phyloP scores from a whole-genome alignment of 139 green algal species.

The Nannochloris sp. region DNA sequence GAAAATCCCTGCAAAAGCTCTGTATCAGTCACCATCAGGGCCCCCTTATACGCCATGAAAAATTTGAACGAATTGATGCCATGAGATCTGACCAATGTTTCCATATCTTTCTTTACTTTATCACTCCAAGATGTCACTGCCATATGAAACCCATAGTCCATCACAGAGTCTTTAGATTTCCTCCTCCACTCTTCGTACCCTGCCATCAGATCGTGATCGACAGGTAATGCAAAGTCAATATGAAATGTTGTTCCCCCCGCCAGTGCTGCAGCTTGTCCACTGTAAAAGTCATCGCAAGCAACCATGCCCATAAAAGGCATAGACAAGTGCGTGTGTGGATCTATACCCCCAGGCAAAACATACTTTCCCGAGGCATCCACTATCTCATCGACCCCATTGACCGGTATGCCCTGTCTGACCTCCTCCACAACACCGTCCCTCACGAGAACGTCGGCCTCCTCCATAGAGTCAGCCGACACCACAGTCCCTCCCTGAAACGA shows the following conservation, averaged over 20 bases:
- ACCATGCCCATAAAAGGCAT: slow-evolving; percentile 89
- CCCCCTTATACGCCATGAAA: slow-evolving; percentile 95
- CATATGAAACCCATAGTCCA: slow-evolving; percentile 96
- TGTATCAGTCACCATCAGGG: slow-evolving; percentile 55
- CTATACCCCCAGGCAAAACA: slow-evolving; percentile 93
- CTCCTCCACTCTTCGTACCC: slow-evolving; percentile 49
- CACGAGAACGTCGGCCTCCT: slow-evolving; percentile 75
- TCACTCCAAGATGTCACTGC: slow-evolving; percentile 77
- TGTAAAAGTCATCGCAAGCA: slow-evolving; percentile 74
- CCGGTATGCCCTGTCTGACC: slow-evolving; percentile 40
- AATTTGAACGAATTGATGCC: slow-evolving; percentile 97
- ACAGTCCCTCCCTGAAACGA: slow-evolving; percentile 72
- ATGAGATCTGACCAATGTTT: slow-evolving; percentile 31
- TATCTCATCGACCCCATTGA: slow-evolving; percentile 25
- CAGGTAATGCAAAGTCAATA: slow-evolving; percentile 92
- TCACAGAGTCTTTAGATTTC: slow-evolving; percentile 54
- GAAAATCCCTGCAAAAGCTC: slow-evolving; percentile 72
- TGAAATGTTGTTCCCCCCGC: slow-evolving; percentile 93
- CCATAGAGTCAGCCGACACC: slow-evolving; percentile 69
- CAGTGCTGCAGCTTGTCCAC: slow-evolving; percentile 70
- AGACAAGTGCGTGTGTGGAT: slow-evolving; percentile 93
- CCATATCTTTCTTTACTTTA: slow-evolving; percentile 69
- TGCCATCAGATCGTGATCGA: slow-evolving; percentile 55
- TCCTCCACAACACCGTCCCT: slow-evolving; percentile 49
- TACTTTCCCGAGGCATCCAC: slow-evolving; percentile 69